Conservation (phyloP, 495 filamentous ascomycete genomes). For the Geopyxis carbonaria region DNA sequence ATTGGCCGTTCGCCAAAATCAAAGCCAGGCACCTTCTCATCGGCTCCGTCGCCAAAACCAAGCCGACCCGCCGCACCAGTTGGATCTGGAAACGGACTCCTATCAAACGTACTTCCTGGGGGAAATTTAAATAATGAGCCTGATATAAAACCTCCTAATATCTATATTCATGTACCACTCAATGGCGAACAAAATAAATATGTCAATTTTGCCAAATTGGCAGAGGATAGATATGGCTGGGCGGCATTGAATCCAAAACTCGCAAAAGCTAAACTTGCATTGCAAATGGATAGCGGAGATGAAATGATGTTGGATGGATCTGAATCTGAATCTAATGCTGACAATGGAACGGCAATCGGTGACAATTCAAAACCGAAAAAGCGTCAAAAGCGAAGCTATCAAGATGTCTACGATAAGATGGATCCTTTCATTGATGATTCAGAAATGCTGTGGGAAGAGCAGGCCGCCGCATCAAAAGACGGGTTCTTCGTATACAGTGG, state of each 20-base stretch:
- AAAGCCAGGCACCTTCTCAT: slow-evolving; percentile 15
- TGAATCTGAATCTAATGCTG: slow-evolving; percentile 51
- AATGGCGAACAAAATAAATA: slow-evolving; percentile 69
- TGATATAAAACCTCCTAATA: slow-evolving; percentile 48
- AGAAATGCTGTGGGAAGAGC: slow-evolving; percentile 88
- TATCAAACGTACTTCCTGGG: slow-evolving; percentile 14
- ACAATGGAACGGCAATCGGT: slow-evolving; percentile 40
- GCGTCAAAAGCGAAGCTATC: slow-evolving; percentile 60
- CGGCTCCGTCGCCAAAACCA: slow-evolving; percentile 22
- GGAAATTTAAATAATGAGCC: slow-evolving; percentile 8
- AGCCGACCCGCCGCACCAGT: slow-evolving; percentile 13
- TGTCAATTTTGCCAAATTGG: slow-evolving; percentile 85
- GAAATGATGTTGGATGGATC: slow-evolving; percentile 53
- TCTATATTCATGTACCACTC: slow-evolving; percentile 66
- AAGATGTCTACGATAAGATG: slow-evolving; percentile 89
- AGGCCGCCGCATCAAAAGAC: slow-evolving; percentile 82
- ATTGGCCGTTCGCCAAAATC: slow-evolving; percentile 19
- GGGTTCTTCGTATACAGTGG: slow-evolving; percentile 81
- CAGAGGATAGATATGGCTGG: slow-evolving; percentile 86
- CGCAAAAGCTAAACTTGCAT: slow-evolving; percentile 55
- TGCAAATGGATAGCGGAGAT: slow-evolving; percentile 45
- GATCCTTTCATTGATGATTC: slow-evolving; percentile 97
- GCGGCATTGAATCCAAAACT: slow-evolving; percentile 79
- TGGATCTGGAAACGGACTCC: slow-evolving; percentile 20
- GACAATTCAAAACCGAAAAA: slow-evolving; percentile 44